These are phyloP conservation scores for Umbelopsis sp. DNA, from an alignment of 192 early-diverging fungal genomes.

Conservation along the genomic window DNA sequence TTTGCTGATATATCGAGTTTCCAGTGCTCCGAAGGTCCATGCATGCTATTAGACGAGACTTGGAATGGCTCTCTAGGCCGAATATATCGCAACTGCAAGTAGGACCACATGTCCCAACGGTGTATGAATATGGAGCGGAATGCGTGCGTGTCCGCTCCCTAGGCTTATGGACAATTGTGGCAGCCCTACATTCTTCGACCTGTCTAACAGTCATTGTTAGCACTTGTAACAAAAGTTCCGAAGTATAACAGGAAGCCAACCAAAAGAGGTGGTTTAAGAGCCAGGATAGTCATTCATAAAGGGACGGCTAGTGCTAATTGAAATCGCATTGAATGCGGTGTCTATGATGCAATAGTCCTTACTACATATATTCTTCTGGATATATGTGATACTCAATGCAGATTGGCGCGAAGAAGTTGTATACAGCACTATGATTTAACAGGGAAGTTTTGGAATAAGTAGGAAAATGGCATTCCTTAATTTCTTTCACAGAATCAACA, in stretches of 20 bases:
- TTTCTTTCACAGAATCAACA: too few relatives aligned
- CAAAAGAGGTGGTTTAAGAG: too few relatives aligned
- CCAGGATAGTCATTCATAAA: constrained; percentile 10
- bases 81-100: constrained; percentile 15
- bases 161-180: neutral
- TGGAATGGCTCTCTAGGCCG: neutral
- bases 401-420: too few relatives aligned
- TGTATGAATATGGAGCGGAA: neutral
- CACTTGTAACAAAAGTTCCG: constrained; percentile 19
- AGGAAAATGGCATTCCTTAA: too few relatives aligned
- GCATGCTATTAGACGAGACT: neutral
- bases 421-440: too few relatives aligned
- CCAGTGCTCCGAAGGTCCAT: too few relatives aligned
- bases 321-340: neutral
- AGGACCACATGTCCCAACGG: neutral
- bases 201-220: constrained; percentile 4
- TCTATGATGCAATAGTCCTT: too few relatives aligned
- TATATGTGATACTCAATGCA: too few relatives aligned
- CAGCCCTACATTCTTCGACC: neutral
- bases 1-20: neutral
- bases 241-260: neutral
- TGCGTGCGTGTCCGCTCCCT: constrained; percentile 2
- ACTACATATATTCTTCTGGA: too few relatives aligned
- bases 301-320: constrained; percentile 3
- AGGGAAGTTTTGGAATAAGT: too few relatives aligned